A percentile compares a stretch with the other conserved stretches of the same genome.
Evolutionary conservation across 345 rosid species (phyloP).

Genomic region (Bruguiera sexangula): DNA sequence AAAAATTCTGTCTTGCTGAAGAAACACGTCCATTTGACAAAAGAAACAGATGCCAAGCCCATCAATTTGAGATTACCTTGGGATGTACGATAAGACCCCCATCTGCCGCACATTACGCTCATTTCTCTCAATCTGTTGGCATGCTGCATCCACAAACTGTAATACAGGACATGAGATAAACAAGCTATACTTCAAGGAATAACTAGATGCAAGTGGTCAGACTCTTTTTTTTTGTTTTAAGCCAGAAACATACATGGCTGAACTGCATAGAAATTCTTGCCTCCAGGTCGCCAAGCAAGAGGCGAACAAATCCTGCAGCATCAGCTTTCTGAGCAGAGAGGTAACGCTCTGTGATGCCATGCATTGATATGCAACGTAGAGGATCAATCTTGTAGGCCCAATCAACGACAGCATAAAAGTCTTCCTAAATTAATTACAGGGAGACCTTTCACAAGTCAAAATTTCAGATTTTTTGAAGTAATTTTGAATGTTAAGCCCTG

Average conservation of each 20-base stretch:
- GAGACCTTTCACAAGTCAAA: constrained; percentile 14
- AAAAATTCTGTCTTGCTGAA: no score
- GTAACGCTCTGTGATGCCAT: constrained; percentile 93
- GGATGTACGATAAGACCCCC: constrained; percentile 90
- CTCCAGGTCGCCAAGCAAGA: constrained; percentile 92
- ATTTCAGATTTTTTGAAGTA: constrained; percentile 2
- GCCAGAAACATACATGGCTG: constrained; percentile 56
- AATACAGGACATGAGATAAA: constrained; percentile 22
- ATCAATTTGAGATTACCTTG: constrained; percentile 48
- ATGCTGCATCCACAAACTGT: constrained; percentile 98
- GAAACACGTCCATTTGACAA: no score
- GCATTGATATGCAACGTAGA: constrained; percentile 97
- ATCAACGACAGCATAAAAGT: constrained; percentile 97
- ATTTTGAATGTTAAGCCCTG: constrained; percentile 4
- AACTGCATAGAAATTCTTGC: constrained; percentile 92
- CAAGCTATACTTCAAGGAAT: constrained; percentile 11
- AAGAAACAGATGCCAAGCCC: no score
- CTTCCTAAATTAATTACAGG: constrained; percentile 60
- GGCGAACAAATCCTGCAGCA: constrained; percentile 99
- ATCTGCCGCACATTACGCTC: constrained; percentile 86
- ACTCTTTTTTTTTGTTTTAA: constrained; percentile 12
- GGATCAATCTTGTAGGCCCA: constrained; percentile 99
- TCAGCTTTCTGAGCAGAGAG: constrained; percentile 99
- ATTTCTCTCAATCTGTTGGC: constrained; percentile 92
- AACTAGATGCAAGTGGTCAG: neutral